Percentiles rank a stretch among this genome's conserved stretches.
Conservation (phyloP, 495 filamentous ascomycete genomes). For the Chaetomium fimeti region DNA sequence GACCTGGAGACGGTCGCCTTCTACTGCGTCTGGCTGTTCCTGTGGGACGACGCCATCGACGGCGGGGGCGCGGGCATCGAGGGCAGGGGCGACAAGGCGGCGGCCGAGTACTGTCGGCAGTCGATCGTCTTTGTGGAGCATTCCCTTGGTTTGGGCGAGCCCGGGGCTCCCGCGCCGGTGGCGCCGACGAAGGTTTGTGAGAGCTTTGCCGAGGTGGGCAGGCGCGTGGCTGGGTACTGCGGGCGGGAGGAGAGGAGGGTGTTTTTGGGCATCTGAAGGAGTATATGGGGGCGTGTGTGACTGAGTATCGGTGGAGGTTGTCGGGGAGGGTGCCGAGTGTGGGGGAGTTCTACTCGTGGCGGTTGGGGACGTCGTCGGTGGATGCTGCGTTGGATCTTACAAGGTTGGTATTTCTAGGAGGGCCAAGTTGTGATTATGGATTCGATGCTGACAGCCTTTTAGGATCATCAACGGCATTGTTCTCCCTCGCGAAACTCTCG, state of each 20-base stretch:
- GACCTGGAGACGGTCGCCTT: conserved; percentile 16
- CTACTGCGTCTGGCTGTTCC: conserved; percentile 23
- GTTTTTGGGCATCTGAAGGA: conserved; percentile 5
- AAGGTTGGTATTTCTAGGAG: neutral
- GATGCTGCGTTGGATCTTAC: conserved; percentile 19
- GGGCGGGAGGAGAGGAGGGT: conserved; percentile 8
- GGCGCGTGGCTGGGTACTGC: conserved; percentile 11
- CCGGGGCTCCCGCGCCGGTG: neutral
- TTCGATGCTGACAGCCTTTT: neutral
- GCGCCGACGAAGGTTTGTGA: conserved; percentile 21
- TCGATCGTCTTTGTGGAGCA: conserved; percentile 18
- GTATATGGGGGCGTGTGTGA: conserved; percentile 24
- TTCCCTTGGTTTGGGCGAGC: conserved; percentile 7
- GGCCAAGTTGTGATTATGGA: neutral
- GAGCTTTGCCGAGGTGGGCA: conserved; percentile 22
- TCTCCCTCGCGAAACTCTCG: conserved; percentile 1
- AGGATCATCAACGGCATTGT: conserved; percentile 15
- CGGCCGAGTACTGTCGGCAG: conserved; percentile 17
- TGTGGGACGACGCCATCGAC: conserved; percentile 30
- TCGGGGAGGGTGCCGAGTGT: conserved; percentile 17
- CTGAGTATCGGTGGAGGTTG: conserved; percentile 17
- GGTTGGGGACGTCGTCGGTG: conserved; percentile 21
- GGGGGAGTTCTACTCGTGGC: conserved; percentile 19
- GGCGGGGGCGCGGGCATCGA: neutral
- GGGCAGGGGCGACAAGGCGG: neutral